Percentiles rank a stretch among this genome's conserved stretches.
These are phyloP conservation scores for Acer saccharum DNA, from an alignment of 345 rosid species.

Conservation along the genomic window DNA sequence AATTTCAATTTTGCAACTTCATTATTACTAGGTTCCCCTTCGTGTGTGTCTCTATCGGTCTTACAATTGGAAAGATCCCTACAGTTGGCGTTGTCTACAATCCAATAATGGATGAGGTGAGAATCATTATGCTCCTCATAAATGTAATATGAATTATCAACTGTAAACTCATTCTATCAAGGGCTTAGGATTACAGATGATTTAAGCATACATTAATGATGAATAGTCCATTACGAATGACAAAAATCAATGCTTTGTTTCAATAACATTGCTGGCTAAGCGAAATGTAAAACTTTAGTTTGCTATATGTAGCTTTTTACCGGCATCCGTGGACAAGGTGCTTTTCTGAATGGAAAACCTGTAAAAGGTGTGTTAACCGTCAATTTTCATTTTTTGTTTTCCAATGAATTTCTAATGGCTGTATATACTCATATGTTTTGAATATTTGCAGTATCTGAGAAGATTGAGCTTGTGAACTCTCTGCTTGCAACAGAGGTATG, in stretches of 20 bases:
- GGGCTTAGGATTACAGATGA: neutral
- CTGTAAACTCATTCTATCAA: neutral
- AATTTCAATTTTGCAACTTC: slow-evolving; percentile 12
- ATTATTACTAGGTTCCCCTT: slow-evolving; percentile 69
- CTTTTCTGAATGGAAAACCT: slow-evolving; percentile 77
- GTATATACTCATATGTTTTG: slow-evolving; percentile 15
- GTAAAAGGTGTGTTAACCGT: slow-evolving; percentile 58
- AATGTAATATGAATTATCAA: no score
- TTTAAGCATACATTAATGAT: neutral
- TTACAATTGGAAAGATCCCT: slow-evolving; percentile 79
- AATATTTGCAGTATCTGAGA: slow-evolving; percentile 66
- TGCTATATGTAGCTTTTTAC: slow-evolving; percentile 66
- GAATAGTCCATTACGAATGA: neutral
- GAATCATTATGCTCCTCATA: slow-evolving; percentile 13
- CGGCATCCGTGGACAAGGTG: slow-evolving; percentile 74
- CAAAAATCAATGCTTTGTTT: slow-evolving; percentile 4
- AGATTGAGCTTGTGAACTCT: slow-evolving; percentile 71
- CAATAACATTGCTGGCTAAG: neutral
- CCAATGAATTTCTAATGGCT: neutral
- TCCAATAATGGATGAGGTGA: slow-evolving; percentile 94
- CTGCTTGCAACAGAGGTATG: slow-evolving; percentile 90
- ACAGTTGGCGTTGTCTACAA: slow-evolving; percentile 88
- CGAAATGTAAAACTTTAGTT: slow-evolving; percentile 14
- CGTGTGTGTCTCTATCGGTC: slow-evolving; percentile 94
- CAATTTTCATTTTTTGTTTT: neutral